phyloP scores from a whole-genome alignment of 257 asterid genomes.

The Solanum virginianum region DNA sequence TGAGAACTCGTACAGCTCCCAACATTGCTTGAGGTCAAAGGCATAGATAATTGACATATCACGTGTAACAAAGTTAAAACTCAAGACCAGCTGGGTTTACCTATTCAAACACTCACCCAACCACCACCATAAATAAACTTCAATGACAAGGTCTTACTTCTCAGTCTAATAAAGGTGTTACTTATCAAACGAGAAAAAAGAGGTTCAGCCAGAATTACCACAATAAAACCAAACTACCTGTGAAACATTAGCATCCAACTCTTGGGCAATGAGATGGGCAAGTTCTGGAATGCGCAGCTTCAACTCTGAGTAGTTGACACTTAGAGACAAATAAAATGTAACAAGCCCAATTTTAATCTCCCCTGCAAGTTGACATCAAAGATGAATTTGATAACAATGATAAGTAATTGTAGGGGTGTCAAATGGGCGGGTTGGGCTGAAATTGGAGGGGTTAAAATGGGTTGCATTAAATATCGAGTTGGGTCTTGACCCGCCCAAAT shows the following conservation, averaged over 20 bases:
- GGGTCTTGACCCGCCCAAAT: too few relatives aligned
- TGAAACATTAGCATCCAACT: conserved; percentile 41
- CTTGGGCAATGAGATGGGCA: conserved; percentile 44
- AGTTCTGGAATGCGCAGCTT: conserved; percentile 75
- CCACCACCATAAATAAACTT: not conserved
- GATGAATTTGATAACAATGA: not conserved
- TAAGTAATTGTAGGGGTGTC: not conserved
- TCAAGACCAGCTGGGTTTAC: conserved; percentile 1
- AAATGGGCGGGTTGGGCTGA: too few relatives aligned
- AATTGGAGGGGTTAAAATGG: too few relatives aligned
- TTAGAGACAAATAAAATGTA: conserved; percentile 52
- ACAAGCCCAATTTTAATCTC: conserved; percentile 38
- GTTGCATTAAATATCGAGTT: too few relatives aligned
- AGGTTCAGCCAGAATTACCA: not conserved
- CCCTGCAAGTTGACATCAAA: conserved; percentile 36
- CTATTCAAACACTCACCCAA: not conserved
- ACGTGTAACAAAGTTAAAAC: not conserved
- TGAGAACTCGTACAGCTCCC: not conserved
- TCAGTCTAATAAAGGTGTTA: not conserved
- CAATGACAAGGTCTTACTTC: not conserved
- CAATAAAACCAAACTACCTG: conserved; percentile 47
- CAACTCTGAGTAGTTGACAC: conserved; percentile 49
- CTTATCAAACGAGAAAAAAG: not conserved
- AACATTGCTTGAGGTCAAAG: not conserved
- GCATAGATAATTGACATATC: not conserved